These are phyloP conservation scores for Peziza echinospora DNA, from an alignment of 495 filamentous ascomycete species.

Conservation along the genomic window DNA sequence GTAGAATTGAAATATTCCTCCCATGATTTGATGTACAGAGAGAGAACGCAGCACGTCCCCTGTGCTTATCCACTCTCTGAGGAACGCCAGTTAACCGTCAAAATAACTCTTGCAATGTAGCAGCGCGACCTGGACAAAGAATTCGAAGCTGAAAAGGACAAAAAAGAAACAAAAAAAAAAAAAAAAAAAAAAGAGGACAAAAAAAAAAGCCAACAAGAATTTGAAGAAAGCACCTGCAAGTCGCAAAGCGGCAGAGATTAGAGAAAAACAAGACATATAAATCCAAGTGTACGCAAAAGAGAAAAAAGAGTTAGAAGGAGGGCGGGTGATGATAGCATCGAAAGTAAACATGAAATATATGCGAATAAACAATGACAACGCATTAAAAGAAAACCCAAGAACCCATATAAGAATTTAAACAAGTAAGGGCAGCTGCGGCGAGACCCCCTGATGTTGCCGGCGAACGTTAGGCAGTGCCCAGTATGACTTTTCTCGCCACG, in stretches of 20 bases:
- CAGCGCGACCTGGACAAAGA: background rate
- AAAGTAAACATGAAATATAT: background rate
- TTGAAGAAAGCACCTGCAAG: background rate
- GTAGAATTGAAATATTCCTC: too few species aligned
- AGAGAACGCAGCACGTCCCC: too few species aligned
- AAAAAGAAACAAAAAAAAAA: background rate
- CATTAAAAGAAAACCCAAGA: background rate
- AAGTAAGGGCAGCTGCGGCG: background rate
- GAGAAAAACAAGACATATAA: background rate
- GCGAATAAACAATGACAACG: background rate
- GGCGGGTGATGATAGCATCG: too few species aligned
- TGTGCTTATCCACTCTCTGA: too few species aligned
- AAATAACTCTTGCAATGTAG: background rate
- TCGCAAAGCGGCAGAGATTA: background rate
- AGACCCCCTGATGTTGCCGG: background rate
- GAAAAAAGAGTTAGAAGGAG: background rate
- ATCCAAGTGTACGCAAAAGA: background rate
- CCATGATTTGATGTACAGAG: too few species aligned
- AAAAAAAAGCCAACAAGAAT: background rate
- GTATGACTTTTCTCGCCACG: background rate
- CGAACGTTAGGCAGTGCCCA: background rate
- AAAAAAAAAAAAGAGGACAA: background rate
- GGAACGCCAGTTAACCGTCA: too few species aligned
- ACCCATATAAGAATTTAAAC: background rate
- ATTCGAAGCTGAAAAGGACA: background rate